Conservation (phyloP, 78 protist genomes). For the Chrysochromulina tobinii region DNA sequence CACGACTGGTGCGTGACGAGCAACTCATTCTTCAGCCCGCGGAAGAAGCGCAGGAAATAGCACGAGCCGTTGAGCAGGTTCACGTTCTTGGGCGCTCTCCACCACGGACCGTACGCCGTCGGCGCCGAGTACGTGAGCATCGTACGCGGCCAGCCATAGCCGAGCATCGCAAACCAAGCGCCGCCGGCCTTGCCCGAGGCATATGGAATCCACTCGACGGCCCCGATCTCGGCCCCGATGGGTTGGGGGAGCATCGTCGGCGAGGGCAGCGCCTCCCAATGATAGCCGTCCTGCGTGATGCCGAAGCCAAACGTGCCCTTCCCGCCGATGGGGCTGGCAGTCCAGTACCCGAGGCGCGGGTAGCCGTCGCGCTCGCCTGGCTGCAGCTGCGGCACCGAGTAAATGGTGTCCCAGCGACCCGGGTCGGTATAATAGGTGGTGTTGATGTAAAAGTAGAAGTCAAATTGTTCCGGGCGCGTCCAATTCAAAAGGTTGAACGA, state of each 20-base stretch:
- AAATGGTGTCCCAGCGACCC: neutral
- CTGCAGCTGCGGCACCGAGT: neutral
- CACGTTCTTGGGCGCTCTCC: neutral
- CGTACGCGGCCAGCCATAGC: neutral
- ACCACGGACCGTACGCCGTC: neutral
- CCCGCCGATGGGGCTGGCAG: neutral
- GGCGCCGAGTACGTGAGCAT: neutral
- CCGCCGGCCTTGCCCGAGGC: neutral
- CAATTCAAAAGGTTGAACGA: neutral
- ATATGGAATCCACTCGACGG: neutral
- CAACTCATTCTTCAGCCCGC: neutral
- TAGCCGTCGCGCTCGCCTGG: neutral
- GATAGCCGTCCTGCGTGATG: neutral
- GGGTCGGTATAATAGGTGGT: neutral
- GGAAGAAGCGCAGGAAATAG: neutral
- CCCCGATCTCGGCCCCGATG: neutral
- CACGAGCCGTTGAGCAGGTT: neutral
- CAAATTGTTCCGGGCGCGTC: neutral
- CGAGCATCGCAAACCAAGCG: neutral
- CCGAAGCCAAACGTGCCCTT: neutral
- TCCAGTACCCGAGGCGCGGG: neutral
- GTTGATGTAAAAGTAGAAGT: neutral
- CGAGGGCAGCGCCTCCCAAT: neutral
- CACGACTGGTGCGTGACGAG: constrained; percentile 2
- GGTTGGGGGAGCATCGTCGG: neutral